These are phyloP conservation scores for Carex parvula DNA, from an alignment of 176 grass and related monocot genomes.

Conservation along the genomic window DNA sequence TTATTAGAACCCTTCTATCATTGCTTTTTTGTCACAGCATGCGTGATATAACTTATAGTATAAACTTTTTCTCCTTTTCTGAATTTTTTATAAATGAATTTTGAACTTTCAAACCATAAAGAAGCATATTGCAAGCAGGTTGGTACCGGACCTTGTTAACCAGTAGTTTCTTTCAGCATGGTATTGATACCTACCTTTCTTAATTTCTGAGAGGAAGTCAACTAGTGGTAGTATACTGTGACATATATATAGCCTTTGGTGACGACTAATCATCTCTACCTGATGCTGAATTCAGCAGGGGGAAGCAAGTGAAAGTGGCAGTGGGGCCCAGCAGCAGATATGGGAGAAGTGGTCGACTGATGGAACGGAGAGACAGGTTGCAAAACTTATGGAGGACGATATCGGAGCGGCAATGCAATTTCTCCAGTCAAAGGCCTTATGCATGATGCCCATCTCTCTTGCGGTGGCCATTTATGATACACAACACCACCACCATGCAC, in stretches of 20 bases:
- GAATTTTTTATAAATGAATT: background rate
- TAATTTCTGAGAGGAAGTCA: constrained; percentile 12
- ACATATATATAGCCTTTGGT: background rate
- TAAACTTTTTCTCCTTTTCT: background rate
- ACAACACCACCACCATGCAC: constrained; percentile 59
- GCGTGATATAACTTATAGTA: constrained; percentile 4
- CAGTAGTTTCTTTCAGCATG: background rate
- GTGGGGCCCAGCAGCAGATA: constrained; percentile 57
- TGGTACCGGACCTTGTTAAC: background rate
- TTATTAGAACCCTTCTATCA: constrained; percentile 18
- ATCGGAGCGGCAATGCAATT: constrained; percentile 96
- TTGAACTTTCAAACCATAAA: background rate
- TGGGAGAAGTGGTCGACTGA: constrained; percentile 99
- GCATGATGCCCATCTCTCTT: constrained; percentile 98
- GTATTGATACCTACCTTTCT: constrained; percentile 10
- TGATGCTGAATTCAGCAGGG: constrained; percentile 50
- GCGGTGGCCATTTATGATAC: constrained; percentile 97
- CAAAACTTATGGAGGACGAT: constrained; percentile 94
- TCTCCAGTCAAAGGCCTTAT: constrained; percentile 95
- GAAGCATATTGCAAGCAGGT: background rate
- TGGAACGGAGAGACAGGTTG: constrained; percentile 88
- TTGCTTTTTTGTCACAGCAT: constrained; percentile 21
- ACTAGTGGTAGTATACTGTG: constrained; percentile 9
- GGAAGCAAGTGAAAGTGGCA: constrained; percentile 74
- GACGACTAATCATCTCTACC: constrained; percentile 6